Percentiles rank a stretch among this genome's conserved stretches.
Conservation (phyloP, 208 protist genomes). For the Histomonas meleagridis region DNA sequence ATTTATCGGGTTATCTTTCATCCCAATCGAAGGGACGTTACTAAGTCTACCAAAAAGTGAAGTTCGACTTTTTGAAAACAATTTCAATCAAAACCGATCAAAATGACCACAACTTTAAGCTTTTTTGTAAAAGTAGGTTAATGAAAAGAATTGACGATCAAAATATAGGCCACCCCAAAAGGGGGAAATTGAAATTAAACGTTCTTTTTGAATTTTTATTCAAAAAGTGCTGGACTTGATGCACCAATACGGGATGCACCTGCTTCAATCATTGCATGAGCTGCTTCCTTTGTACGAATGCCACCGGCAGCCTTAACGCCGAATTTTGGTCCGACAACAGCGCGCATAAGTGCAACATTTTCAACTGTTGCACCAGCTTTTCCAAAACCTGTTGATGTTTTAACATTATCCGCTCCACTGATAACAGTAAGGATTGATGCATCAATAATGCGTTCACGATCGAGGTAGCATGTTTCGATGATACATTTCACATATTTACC, state of each 20-base stretch:
- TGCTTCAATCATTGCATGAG: not conserved
- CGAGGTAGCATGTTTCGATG: conserved; percentile 27
- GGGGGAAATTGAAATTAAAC: too few species aligned
- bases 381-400: conserved; percentile 22
- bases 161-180: too few species aligned
- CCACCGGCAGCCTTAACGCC: conserved; percentile 19
- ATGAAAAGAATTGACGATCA: too few species aligned
- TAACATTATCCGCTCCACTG: not conserved
- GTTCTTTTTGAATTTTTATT: too few species aligned
- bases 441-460: not conserved
- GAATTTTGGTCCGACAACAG: not conserved
- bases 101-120: too few species aligned
- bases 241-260: conserved; percentile 11
- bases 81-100: too few species aligned
- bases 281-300: not conserved
- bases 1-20: too few species aligned
- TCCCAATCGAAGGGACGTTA: too few species aligned
- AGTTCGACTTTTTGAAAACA: too few species aligned
- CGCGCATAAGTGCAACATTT: not conserved
- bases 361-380: not conserved
- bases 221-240: not conserved
- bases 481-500: not conserved
- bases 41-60: too few species aligned
- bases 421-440: conserved; percentile 1
- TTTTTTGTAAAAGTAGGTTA: too few species aligned